Conservation (phyloP, 805 yeast species). For the Sugiyamaella lignohabitans region DNA sequence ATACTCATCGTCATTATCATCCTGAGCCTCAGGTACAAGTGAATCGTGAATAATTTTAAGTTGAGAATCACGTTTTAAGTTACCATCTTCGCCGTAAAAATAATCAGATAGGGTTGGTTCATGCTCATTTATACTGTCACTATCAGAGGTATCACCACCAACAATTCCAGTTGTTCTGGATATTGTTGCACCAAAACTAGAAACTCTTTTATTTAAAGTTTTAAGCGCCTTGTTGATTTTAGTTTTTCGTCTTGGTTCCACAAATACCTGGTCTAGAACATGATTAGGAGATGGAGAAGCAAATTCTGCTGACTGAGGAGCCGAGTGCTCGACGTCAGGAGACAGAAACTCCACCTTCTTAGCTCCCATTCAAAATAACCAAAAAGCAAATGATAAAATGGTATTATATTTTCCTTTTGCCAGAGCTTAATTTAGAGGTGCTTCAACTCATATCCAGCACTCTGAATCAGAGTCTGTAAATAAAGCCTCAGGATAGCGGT, state of each 20-base stretch:
- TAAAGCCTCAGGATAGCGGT: no score
- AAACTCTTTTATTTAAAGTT: slow-evolving; percentile 18
- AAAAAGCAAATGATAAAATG: not conserved
- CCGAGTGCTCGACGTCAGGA: not conserved
- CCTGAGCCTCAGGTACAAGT: slow-evolving; percentile 9
- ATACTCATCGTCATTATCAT: slow-evolving; percentile 1
- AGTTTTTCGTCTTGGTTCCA: slow-evolving; percentile 16
- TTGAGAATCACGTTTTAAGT: slow-evolving; percentile 15
- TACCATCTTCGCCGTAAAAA: slow-evolving; percentile 13
- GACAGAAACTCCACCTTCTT: not conserved
- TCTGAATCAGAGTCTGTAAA: no score
- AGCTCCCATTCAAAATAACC: not conserved
- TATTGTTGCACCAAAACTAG: slow-evolving; percentile 12
- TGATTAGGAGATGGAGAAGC: not conserved
- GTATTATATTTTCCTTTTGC: no score
- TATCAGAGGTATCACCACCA: slow-evolving; percentile 12
- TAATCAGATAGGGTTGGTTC: not conserved
- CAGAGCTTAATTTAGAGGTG: no score
- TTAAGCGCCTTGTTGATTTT: slow-evolving; percentile 19
- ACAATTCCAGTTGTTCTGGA: slow-evolving; percentile 18
- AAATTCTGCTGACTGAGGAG: not conserved
- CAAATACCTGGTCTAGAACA: slow-evolving; percentile 17
- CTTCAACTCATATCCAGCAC: no score
- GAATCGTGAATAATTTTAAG: slow-evolving; percentile 18
- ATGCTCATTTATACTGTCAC: slow-evolving; percentile 8